phyloP scores from a whole-genome alignment of 768 basidiomycete genomes.

The Auriculariales sp. region DNA sequence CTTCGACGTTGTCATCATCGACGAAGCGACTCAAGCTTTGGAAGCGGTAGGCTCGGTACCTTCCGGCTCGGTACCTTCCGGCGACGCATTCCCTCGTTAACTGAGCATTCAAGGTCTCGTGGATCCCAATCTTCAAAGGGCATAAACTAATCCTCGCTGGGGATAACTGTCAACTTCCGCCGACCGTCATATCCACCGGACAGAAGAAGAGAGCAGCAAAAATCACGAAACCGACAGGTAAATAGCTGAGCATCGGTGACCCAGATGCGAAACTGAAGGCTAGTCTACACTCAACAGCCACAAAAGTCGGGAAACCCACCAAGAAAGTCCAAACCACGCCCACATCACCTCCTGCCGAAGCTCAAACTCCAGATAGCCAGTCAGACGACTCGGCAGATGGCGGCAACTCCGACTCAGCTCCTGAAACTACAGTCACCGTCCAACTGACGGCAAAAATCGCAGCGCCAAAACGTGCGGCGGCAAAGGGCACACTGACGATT shows the following conservation, averaged over 20 bases:
- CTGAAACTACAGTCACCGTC: not conserved
- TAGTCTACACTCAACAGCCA: no score
- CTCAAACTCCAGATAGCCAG: slow-evolving; percentile 6
- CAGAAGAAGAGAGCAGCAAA: slow-evolving; percentile 17
- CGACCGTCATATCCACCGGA: slow-evolving; percentile 67
- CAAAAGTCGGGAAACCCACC: no score
- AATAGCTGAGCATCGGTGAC: slow-evolving; percentile 4
- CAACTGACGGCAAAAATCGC: not conserved
- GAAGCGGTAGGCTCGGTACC: slow-evolving; percentile 49
- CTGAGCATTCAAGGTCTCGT: slow-evolving; percentile 48
- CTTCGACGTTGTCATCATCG: slow-evolving; percentile 92
- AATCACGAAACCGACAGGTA: slow-evolving; percentile 1
- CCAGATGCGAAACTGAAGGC: not conserved
- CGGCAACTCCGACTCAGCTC: not conserved
- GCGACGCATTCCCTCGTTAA: not conserved
- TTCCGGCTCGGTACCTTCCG: slow-evolving; percentile 4
- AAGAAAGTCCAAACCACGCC: not conserved
- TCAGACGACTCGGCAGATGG: slow-evolving; percentile 6
- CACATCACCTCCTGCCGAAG: not conserved
- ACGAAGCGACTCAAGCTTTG: slow-evolving; percentile 93
- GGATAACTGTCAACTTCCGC: slow-evolving; percentile 91
- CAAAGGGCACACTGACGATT: slow-evolving; percentile 27
- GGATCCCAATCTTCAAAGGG: slow-evolving; percentile 89
- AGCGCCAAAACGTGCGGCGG: slow-evolving; percentile 3
- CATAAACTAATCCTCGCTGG: slow-evolving; percentile 85